phyloP scores from a whole-genome alignment of 805 yeast species.

The Huiozyma naganishii region DNA sequence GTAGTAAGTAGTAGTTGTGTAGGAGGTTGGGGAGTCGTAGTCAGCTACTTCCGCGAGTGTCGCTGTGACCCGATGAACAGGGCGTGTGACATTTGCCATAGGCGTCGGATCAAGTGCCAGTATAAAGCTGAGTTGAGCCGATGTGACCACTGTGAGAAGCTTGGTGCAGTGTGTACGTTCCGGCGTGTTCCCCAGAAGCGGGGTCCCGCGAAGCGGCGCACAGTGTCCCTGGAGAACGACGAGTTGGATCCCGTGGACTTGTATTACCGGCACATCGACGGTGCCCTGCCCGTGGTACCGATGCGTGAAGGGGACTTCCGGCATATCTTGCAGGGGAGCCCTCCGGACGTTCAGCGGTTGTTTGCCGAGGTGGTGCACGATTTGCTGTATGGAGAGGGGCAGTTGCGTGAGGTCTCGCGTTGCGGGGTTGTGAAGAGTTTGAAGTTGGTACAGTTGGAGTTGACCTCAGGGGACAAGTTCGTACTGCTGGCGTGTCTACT shows the following conservation, averaged over 20 bases:
- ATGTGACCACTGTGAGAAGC: constrained; percentile 53
- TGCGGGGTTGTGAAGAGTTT: too few relatives aligned
- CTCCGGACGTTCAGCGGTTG: not conserved
- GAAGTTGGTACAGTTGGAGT: not conserved
- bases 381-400: not conserved
- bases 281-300: too few relatives aligned
- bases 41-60: too few relatives aligned
- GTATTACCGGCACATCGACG: too few relatives aligned
- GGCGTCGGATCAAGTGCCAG: constrained; percentile 61
- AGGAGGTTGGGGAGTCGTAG: not conserved
- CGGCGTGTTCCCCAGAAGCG: constrained; percentile 65
- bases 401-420: not conserved
- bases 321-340: not conserved
- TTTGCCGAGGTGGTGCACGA: not conserved
- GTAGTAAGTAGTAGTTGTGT: not conserved
- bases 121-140: constrained; percentile 31
- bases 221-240: not conserved
- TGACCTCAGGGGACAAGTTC: not conserved
- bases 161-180: constrained; percentile 51
- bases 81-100: constrained; percentile 71
- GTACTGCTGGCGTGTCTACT: not conserved
- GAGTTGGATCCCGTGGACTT: not conserved
- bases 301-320: too few relatives aligned
- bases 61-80: constrained; percentile 36
- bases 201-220: constrained; percentile 40